Evolutionary conservation across 78 protist species (phyloP), one percentile per base, ranked within the genome.

Genomic region (Dictyostelium discoideum): DNA sequence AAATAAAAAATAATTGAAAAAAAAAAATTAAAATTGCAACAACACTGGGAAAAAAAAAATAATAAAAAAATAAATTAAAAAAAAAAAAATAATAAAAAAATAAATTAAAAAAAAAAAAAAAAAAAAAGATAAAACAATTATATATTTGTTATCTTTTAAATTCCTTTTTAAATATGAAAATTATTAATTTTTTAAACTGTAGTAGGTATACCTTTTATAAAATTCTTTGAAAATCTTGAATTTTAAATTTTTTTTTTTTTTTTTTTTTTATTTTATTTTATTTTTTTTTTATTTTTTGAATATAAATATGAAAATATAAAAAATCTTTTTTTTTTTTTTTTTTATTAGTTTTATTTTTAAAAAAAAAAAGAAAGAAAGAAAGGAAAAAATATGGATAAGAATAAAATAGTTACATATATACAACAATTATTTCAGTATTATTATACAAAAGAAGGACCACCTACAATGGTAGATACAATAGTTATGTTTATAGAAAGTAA

Each of bases 371-470:
- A 60, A 63, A 63, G 9, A 22, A 63, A 20, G n/a, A 9, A 63
- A 18, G 0, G 8, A 11, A 18, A 65, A 20, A 60, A 20, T 20
- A 80, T 81, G 60, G 50, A 83, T 60, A 29, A 29, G 32, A 57
- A n/a, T 24, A n/a, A 83, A 83, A n/a, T 83, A 7, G 5, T 50
- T 80, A 26, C 65, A 40, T 90, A 82, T 82, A 73, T 90, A n/a
- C 20, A 48, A 48, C 85, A 82, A 50, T 26, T 90, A 72, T 90
- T 90, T 72, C 40, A 60, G 5, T 90, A 90, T 82, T 90, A 90
- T 29, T 90, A 90, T 82, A 44, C 54, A 5, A 82, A 72, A 37
- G 78, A 63, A n/a, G 94, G 94, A 10, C 5, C 20, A 3, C 4
- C 7, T 2, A 29, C 48, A 72, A 86, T 82, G 20, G n/a, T 90